Base-by-base conservation (phyloP, 1,284 basidiomycete genomes). In the Leccinum subrobustum region DNA sequence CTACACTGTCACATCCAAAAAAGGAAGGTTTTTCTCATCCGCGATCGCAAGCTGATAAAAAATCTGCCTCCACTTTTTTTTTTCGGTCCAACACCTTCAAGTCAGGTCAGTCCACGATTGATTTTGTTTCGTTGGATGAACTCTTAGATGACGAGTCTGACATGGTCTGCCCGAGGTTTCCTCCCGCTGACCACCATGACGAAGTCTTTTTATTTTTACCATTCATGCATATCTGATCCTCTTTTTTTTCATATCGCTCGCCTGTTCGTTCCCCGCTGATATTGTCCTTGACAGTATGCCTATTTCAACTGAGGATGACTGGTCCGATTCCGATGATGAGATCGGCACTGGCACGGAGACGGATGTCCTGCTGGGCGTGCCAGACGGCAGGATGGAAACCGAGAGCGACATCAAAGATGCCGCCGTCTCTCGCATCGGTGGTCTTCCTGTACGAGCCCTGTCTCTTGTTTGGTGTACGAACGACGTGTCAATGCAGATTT, bases 131-230 rank as follows among this genome's bases (percentile, higher is more conserved):
- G 12, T 56, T 35, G 57, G 91, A 92, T 92, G 91, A 92, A 70
- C 72, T 68, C 73, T 73, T 82, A 92, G 91, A 93, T 93, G 91
- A 93, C 91, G 91, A 93, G 91, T 93, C 91, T 79, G 91, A 93
- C 76, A 69, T 67, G 72, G 70, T 70, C 67, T 68, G 67, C 70
- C 70, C 77, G 79, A 81, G 86, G 87, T 83, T 87, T 85, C 84
- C 86, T 83, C 79, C 69, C 73, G 72, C 67, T 67, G 67, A 68
- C 70, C 66, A 72, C 77, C 64, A 69, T 89, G 91, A 92, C 83
- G 91, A 47, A 92, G 70, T 79, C 78, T 68, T 72, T 70, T 72
- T 70, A 79, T 76, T 74, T 73, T 79, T 89, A 88, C 91, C 91
- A 93, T 93, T 93, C 91, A 93, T 93, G 91, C 89, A 81, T 88